Conservation (phyloP, 2,329 filamentous ascomycete genomes). For the Ophioceras dolichostomum region DNA sequence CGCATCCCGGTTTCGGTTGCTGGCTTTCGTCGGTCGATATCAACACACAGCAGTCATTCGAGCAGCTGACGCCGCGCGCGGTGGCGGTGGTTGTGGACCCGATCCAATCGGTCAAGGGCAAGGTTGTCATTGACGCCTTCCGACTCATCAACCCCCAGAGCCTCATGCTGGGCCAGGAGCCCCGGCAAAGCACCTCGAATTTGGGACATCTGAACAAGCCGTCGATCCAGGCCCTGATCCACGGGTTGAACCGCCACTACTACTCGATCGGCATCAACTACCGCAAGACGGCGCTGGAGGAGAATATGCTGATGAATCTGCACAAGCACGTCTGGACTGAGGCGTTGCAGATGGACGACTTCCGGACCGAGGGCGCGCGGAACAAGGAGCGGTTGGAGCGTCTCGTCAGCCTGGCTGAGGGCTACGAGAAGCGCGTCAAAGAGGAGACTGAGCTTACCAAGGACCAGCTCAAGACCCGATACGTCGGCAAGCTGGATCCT, state of each 20-base stretch:
- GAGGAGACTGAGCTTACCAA: constrained; percentile 96
- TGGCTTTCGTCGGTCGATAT: constrained; percentile 99
- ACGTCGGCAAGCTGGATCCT: constrained; percentile 95
- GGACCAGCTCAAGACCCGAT: constrained; percentile 96
- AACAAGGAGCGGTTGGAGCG: constrained; percentile 84
- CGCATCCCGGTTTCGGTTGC: constrained; percentile 96
- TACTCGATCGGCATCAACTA: constrained; percentile 99
- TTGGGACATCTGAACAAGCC: constrained; percentile 97
- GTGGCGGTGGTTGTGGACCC: constrained; percentile 97
- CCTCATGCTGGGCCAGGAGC: constrained; percentile 95
- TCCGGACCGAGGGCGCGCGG: constrained; percentile 67
- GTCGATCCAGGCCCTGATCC: constrained; percentile 97
- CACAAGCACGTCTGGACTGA: constrained; percentile 99
- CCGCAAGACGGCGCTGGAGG: constrained; percentile 90
- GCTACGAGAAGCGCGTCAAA: constrained; percentile 97
- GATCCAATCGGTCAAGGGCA: constrained; percentile 98
- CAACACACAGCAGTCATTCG: constrained; percentile 99
- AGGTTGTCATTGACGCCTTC: constrained; percentile 98
- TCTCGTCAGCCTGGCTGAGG: constrained; percentile 80
- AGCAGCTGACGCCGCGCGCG: constrained; percentile 91
- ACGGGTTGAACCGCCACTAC: constrained; percentile 96
- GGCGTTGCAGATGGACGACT: constrained; percentile 93
- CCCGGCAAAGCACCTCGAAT: constrained; percentile 94
- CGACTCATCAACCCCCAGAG: constrained; percentile 96
- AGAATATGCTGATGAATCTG: constrained; percentile 99